These are phyloP conservation scores for Herpetomonas tarakana DNA, from an alignment of 208 protist genomes.

Conservation along the genomic window DNA sequence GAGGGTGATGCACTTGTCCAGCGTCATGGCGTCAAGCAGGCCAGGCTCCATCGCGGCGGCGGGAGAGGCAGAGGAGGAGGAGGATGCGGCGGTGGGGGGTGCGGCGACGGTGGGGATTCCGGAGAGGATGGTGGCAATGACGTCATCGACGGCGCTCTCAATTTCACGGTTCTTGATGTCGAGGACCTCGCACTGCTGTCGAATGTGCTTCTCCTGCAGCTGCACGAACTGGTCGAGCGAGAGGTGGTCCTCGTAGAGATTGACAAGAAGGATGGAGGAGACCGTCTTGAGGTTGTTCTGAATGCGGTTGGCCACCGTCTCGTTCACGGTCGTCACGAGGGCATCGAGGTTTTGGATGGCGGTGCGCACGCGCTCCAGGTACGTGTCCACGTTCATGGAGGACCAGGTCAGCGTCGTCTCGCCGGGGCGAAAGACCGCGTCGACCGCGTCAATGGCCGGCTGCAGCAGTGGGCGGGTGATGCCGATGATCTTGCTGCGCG, in stretches of 20 bases:
- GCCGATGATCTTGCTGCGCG: constrained; percentile 65
- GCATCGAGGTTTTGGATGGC: constrained; percentile 40
- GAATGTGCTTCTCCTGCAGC: constrained; percentile 79
- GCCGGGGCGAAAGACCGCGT: constrained; percentile 78
- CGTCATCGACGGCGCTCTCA: constrained; percentile 83
- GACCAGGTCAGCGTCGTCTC: constrained; percentile 84
- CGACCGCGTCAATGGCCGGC: constrained; percentile 89
- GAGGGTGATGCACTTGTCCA: constrained; percentile 76
- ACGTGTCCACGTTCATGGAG: constrained; percentile 91
- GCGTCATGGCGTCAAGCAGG: constrained; percentile 55
- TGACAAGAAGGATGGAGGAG: constrained; percentile 50
- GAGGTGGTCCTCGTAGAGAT: constrained; percentile 39
- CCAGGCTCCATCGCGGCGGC: constrained; percentile 40
- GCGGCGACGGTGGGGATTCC: neutral
- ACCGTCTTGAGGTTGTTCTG: constrained; percentile 74
- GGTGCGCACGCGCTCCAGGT: constrained; percentile 62
- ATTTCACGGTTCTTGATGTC: constrained; percentile 94
- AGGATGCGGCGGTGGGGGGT: constrained; percentile 10
- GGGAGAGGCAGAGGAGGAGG: constrained; percentile 32
- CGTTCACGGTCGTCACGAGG: constrained; percentile 65
- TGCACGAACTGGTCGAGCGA: constrained; percentile 78
- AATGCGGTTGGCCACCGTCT: constrained; percentile 82
- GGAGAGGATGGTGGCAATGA: constrained; percentile 61
- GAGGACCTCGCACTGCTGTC: constrained; percentile 90
- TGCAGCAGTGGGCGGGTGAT: constrained; percentile 88